Percentiles rank a stretch among this genome's conserved stretches.
Evolutionary conservation across 2,329 filamentous ascomycete genomes (phyloP).

Genomic region (Hypoxylon sp.): DNA sequence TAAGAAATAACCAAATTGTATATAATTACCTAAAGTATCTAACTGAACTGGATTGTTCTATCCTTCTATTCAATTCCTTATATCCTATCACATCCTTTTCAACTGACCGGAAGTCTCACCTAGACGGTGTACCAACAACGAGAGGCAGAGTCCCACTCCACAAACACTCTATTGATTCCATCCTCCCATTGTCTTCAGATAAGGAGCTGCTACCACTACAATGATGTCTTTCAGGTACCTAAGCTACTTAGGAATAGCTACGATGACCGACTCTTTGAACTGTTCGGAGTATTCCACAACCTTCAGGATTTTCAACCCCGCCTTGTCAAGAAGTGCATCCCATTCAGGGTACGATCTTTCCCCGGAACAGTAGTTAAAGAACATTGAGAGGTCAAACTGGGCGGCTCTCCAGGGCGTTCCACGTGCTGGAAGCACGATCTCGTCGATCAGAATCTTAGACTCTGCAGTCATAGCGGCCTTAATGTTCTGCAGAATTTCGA

Average conservation of each 20-base stretch:
- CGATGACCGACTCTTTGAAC: conserved; percentile 35
- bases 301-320: conserved; percentile 34
- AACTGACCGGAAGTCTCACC: not conserved
- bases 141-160: not conserved
- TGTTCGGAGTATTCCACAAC: conserved; percentile 44
- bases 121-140: not conserved
- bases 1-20: conserved; percentile 4
- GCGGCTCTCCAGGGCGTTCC: conserved; percentile 39
- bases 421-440: conserved; percentile 44
- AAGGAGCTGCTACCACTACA: too few relatives aligned
- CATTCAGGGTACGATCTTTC: conserved; percentile 41
- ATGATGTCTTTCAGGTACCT: not conserved
- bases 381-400: conserved; percentile 45
- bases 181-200: too few relatives aligned
- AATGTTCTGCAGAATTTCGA: conserved; percentile 39
- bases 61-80: not conserved
- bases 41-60: not conserved
- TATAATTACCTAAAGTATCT: not conserved
- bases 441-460: conserved; percentile 43
- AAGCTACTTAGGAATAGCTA: conserved; percentile 29
- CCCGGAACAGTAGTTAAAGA: conserved; percentile 25
- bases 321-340: conserved; percentile 36
- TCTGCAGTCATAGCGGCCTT: conserved; percentile 40
- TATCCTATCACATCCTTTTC: not conserved
- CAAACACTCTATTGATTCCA: too few relatives aligned